Evolutionary conservation across 106 monocot species (phyloP).

Genomic region (Apostasia ramifera): DNA sequence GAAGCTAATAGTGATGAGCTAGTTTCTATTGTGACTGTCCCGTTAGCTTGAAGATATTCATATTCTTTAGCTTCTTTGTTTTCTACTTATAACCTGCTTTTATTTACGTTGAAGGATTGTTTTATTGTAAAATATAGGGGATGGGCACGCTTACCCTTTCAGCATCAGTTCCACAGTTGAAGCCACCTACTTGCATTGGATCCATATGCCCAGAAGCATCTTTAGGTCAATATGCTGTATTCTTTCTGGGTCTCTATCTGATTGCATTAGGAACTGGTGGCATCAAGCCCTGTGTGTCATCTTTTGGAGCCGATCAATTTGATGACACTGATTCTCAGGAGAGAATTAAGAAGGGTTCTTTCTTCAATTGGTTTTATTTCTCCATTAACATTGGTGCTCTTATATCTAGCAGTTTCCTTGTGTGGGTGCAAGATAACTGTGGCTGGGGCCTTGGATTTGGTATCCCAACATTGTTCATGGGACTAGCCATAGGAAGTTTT

Average conservation of each 20-base stretch:
- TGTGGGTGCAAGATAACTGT: slow-evolving; percentile 86
- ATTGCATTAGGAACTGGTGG: slow-evolving; percentile 90
- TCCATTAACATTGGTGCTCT: slow-evolving; percentile 88
- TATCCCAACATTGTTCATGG: slow-evolving; percentile 96
- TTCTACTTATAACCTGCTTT: too few species aligned
- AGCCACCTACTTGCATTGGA: slow-evolving; percentile 49
- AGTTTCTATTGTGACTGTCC: too few species aligned
- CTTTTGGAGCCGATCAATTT: slow-evolving; percentile 95
- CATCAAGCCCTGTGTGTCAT: slow-evolving; percentile 93
- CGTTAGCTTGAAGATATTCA: too few species aligned
- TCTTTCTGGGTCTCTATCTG: slow-evolving; percentile 80
- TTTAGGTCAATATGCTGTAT: slow-evolving; percentile 41
- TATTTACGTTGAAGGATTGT: too few species aligned
- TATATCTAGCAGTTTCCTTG: slow-evolving; percentile 76
- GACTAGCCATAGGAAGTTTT: slow-evolving; percentile 60
- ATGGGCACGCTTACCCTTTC: slow-evolving; percentile 76
- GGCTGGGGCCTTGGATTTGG: slow-evolving; percentile 95
- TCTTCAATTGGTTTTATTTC: slow-evolving; percentile 97
- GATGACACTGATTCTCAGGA: slow-evolving; percentile 75
- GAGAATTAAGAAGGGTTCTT: slow-evolving; percentile 73
- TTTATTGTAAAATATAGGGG: slow-evolving; percentile 31
- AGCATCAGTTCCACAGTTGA: slow-evolving; percentile 60
- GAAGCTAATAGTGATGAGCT: too few species aligned
- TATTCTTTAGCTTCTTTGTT: too few species aligned
- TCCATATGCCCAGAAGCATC: slow-evolving; percentile 53